These are phyloP conservation scores for Metschnikowia kunwiensis DNA, from an alignment of 805 yeast genomes.

Conservation along the genomic window DNA sequence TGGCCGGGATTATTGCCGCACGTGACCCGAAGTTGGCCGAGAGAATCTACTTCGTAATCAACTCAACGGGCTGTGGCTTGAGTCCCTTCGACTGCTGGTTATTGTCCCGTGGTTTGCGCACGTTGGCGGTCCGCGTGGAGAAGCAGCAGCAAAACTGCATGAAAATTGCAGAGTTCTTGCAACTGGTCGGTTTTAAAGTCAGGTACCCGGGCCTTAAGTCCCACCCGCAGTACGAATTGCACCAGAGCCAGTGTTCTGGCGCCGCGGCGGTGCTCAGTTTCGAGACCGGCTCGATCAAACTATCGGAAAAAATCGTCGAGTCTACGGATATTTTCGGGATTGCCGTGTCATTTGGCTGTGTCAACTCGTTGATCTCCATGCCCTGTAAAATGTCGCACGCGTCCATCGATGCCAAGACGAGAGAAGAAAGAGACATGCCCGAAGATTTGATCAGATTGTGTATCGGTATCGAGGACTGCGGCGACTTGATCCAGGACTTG, in stretches of 20 bases:
- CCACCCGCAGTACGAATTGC: slow-evolving; percentile 81
- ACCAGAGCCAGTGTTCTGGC: slow-evolving; percentile 72
- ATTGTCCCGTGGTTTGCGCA: slow-evolving; percentile 81
- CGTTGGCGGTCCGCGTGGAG: slow-evolving; percentile 80
- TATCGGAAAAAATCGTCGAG: slow-evolving; percentile 72
- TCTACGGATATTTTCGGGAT: slow-evolving; percentile 76
- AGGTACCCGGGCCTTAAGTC: slow-evolving; percentile 81
- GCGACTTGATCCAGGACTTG: slow-evolving; percentile 80
- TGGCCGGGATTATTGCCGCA: slow-evolving; percentile 91
- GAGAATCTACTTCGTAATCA: slow-evolving; percentile 69
- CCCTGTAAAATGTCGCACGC: slow-evolving; percentile 98
- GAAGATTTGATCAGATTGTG: slow-evolving; percentile 89
- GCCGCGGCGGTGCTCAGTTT: slow-evolving; percentile 87
- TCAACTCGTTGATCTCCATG: slow-evolving; percentile 85
- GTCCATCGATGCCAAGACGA: slow-evolving; percentile 83
- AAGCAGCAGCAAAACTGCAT: slow-evolving; percentile 82
- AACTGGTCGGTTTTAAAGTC: slow-evolving; percentile 66
- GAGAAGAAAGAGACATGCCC: slow-evolving; percentile 86
- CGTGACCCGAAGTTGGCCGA: slow-evolving; percentile 62
- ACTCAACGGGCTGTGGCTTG: slow-evolving; percentile 87
- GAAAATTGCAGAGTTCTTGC: slow-evolving; percentile 71
- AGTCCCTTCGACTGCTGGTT: slow-evolving; percentile 94
- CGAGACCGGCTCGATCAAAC: slow-evolving; percentile 74
- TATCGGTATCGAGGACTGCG: slow-evolving; percentile 82
- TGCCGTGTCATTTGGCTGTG: slow-evolving; percentile 93